A percentile compares a stretch with the other conserved stretches of the same genome.
These are phyloP conservation scores for Microsporum audouinii DNA, from an alignment of 2,329 filamentous ascomycete species.

Conservation along the genomic window DNA sequence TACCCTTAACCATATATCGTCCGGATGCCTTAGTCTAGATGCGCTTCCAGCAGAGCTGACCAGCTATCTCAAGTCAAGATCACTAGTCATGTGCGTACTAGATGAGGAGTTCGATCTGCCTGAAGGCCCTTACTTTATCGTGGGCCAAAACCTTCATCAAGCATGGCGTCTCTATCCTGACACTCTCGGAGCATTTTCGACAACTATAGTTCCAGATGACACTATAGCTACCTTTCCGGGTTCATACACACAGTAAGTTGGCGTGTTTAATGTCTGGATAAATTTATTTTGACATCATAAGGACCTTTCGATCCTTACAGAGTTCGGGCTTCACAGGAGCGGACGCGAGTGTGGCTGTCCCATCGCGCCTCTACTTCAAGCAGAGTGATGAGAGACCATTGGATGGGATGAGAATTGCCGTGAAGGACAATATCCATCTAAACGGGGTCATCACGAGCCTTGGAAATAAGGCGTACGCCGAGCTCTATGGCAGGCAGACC, in stretches of 20 bases:
- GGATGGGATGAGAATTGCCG: neutral
- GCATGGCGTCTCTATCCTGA: neutral
- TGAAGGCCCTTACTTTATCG: neutral
- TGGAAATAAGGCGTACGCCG: neutral
- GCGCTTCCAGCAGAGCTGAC: neutral
- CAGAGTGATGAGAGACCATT: no score
- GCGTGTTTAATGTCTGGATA: neutral
- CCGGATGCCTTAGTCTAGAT: neutral
- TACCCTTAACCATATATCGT: neutral
- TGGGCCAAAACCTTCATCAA: neutral
- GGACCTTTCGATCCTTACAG: neutral
- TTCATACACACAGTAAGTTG: neutral
- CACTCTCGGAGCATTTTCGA: neutral
- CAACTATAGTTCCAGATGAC: neutral
- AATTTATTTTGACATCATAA: neutral
- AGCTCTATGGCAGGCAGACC: neutral
- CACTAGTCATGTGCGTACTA: no score
- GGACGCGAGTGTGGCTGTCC: neutral
- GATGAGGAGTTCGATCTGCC: no score
- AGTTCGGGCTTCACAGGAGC: no score
- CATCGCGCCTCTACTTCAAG: neutral
- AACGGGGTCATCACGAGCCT: neutral
- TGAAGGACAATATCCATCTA: conserved; percentile 2
- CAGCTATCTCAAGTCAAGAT: no score
- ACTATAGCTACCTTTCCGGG: neutral